phyloP scores from a whole-genome alignment of 805 yeast species.

The Candida arabinofermentans region DNA sequence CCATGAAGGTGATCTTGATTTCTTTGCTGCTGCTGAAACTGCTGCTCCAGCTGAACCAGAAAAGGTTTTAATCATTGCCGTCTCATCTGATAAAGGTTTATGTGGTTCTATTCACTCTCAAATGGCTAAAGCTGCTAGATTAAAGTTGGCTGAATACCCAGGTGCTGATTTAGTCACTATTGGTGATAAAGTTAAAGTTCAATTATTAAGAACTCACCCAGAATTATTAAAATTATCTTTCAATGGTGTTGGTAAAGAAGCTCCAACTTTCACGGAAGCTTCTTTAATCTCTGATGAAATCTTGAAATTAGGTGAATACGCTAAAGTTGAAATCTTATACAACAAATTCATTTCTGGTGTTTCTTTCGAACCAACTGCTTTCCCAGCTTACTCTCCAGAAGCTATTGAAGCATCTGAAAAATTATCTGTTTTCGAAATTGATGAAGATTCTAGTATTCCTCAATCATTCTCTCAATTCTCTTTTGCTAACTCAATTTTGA shows the following conservation, averaged over 20 bases:
- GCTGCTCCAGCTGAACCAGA: conserved; percentile 40
- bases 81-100: conserved; percentile 96
- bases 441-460: conserved; percentile 64
- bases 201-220: conserved; percentile 78
- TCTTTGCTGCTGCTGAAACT: conserved; percentile 80
- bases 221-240: conserved; percentile 68
- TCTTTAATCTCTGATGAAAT: conserved; percentile 86
- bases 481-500: conserved; percentile 81
- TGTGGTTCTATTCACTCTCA: conserved; percentile 99
- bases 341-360: conserved; percentile 86
- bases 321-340: conserved; percentile 75
- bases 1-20: conserved; percentile 74
- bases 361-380: conserved; percentile 78
- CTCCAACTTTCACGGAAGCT: conserved; percentile 90
- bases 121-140: conserved; percentile 83
- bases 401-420: conserved; percentile 83
- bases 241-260: conserved; percentile 93
- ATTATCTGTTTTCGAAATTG: conserved; percentile 76
- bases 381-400: conserved; percentile 62
- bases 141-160: conserved; percentile 55
- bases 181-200: conserved; percentile 93
- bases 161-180: conserved; percentile 77
- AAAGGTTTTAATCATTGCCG: conserved; percentile 77
- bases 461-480: conserved; percentile 76
- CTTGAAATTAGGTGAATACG: conserved; percentile 62